Evolutionary conservation across 805 yeast species (phyloP), one percentile per base, ranked within the genome.

Genomic region (Tetrapisispora taiwanensis): DNA sequence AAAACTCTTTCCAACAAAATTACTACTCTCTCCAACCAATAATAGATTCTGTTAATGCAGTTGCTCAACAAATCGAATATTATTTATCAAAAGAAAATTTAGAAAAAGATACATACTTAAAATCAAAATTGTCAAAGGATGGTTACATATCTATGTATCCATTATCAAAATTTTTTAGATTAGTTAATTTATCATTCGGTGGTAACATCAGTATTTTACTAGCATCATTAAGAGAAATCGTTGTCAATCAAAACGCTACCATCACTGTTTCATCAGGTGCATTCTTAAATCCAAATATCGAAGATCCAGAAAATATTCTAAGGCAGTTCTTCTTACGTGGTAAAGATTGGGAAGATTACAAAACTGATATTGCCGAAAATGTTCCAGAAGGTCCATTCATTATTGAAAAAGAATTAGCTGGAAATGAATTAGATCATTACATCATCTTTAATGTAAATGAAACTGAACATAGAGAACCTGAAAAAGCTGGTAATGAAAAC

Each of bases 11-110:
- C n/a, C 22, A 42, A 20, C 44, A 36, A 42, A 26, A 17, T 22
- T 36, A 24, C 14, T 42, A 42, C 17, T 36, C 56, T 30, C 35
- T 50, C 20, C 54, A 56, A 44, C 59, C 60, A 15, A 50, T 54
- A 7, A 48, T 58, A 40, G 48, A 56, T 44, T 59, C 62, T 14
- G 54, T 60, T 37, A 53, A 56, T 42, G 60, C 54, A 43, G 55
- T 60, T 41, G 66, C 65, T 7, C 56, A 56, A 45, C 97, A 89
- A 70, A 70, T 90, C 42, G 92, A 86, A 60, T 92, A 92, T 70
- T 92, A 92, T 65, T 84, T 92, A 67, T 81, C 94, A 27, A 71
- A 81, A 41, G 95, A 87, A 54, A 92, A 92, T 65, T 72, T 92
- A 65, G 71, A 82, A 54, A 84, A 86, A 66, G 98, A 92, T 67